These are phyloP conservation scores for Globisporangium polare DNA, from an alignment of 352 stramenopile species.

Conservation along the genomic window DNA sequence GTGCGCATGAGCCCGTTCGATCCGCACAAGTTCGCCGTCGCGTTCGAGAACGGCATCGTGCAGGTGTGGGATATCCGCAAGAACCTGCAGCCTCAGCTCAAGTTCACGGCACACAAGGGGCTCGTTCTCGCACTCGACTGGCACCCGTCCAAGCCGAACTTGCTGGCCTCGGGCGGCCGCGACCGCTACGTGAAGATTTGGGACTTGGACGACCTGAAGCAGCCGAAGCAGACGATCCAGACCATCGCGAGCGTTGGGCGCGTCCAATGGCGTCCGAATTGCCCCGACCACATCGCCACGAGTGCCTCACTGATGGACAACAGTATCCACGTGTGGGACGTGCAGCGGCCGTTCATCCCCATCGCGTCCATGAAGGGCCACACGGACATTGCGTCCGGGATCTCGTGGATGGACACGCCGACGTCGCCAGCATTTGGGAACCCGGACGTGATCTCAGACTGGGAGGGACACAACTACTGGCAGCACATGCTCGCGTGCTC, in stretches of 20 bases:
- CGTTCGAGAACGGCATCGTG: conserved; percentile 85
- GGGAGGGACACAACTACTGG: conserved; percentile 78
- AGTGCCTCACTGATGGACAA: conserved; percentile 85
- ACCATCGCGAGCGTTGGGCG: conserved; percentile 83
- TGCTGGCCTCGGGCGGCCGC: conserved; percentile 75
- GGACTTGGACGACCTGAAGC: conserved; percentile 63
- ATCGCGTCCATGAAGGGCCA: conserved; percentile 85
- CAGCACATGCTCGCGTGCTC: conserved; percentile 87
- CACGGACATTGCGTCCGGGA: conserved; percentile 75
- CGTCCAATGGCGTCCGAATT: conserved; percentile 76
- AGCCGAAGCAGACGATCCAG: conserved; percentile 83
- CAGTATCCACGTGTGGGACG: conserved; percentile 86
- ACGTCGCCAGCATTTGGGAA: conserved; percentile 27
- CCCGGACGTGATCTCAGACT: conserved; percentile 30
- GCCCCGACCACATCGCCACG: conserved; percentile 77
- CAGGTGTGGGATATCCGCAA: conserved; percentile 88
- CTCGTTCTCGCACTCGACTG: conserved; percentile 83
- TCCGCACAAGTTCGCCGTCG: conserved; percentile 71
- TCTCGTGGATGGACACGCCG: conserved; percentile 83
- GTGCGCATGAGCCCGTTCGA: conserved; percentile 76
- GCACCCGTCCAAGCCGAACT: conserved; percentile 61
- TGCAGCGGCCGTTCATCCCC: conserved; percentile 79
- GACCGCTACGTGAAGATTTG: conserved; percentile 89
- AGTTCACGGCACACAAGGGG: conserved; percentile 85
- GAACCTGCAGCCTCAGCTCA: conserved; percentile 73